phyloP scores from a whole-genome alignment of 2,329 filamentous ascomycete genomes.

The Xylaria sp. region DNA sequence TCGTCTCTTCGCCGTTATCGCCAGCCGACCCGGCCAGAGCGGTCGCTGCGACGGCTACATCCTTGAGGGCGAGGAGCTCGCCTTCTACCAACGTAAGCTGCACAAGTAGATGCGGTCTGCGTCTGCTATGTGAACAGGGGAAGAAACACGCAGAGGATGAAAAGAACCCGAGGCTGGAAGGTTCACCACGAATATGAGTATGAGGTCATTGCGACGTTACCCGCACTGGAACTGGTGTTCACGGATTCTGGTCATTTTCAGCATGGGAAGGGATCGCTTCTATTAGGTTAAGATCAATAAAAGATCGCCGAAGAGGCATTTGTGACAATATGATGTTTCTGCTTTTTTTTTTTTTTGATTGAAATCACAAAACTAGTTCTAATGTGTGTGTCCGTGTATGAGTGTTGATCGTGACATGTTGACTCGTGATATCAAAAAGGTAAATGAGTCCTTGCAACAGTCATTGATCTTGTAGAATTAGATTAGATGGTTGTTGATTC shows the following conservation, averaged over 20 bases:
- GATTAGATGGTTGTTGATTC: not conserved
- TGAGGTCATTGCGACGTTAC: constrained; percentile 45
- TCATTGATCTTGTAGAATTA: not conserved
- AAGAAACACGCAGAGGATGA: constrained; percentile 34
- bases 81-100: constrained; percentile 99
- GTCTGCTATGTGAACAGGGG: constrained; percentile 25
- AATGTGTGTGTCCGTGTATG: not conserved
- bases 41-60: constrained; percentile 97
- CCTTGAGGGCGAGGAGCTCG: constrained; percentile 98
- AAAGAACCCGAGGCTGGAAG: constrained; percentile 35
- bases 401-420: not conserved
- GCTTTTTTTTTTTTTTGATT: constrained; percentile 22
- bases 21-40: constrained; percentile 95
- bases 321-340: constrained; percentile 32
- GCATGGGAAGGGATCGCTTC: constrained; percentile 51
- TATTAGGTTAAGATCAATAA: constrained; percentile 52
- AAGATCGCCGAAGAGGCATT: constrained; percentile 48
- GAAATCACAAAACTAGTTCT: constrained; percentile 26
- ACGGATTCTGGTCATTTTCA: constrained; percentile 52
- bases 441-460: not conserved
- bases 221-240: constrained; percentile 52
- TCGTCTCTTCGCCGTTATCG: constrained; percentile 93
- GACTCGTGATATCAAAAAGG: not conserved
- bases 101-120: constrained; percentile 79
- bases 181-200: constrained; percentile 40